These are phyloP conservation scores for Camellia sinensis DNA, from an alignment of 148 eudicot genomes.

Conservation along the genomic window DNA sequence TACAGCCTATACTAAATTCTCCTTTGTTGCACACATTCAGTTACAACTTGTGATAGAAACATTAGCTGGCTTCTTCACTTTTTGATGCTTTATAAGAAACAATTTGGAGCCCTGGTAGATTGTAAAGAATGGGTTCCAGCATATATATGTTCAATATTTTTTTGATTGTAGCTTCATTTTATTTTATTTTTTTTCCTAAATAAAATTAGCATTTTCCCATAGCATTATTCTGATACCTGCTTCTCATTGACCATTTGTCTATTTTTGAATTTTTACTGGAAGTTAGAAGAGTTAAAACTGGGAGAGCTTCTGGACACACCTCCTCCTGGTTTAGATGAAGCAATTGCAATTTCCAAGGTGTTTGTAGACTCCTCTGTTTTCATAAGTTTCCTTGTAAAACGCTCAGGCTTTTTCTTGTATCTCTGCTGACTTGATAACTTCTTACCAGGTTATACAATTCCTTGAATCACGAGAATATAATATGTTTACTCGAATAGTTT, in stretches of 20 bases:
- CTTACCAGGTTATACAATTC: conserved; percentile 84
- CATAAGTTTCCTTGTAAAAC: not conserved
- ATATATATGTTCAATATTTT: not conserved
- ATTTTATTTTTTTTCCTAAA: not conserved
- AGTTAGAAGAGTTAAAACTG: conserved; percentile 87
- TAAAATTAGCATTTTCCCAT: not conserved
- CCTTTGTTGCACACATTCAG: not conserved
- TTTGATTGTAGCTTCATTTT: not conserved
- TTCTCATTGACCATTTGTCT: not conserved
- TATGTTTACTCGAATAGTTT: conserved; percentile 84
- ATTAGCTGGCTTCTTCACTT: not conserved
- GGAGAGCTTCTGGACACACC: conserved; percentile 97
- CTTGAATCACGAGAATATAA: conserved; percentile 78
- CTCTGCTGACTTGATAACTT: conserved; percentile 17
- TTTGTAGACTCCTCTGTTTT: not conserved
- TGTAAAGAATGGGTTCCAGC: not conserved
- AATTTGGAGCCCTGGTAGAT: not conserved
- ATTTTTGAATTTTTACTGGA: conserved; percentile 13
- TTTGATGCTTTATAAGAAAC: not conserved
- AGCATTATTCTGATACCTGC: not conserved
- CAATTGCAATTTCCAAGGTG: conserved; percentile 92
- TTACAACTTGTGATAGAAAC: not conserved
- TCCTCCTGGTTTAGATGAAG: conserved; percentile 98
- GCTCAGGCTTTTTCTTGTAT: not conserved
- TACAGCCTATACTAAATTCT: no score